phyloP scores from a whole-genome alignment of 352 stramenopile species.

The Globisporangium radiosum region DNA sequence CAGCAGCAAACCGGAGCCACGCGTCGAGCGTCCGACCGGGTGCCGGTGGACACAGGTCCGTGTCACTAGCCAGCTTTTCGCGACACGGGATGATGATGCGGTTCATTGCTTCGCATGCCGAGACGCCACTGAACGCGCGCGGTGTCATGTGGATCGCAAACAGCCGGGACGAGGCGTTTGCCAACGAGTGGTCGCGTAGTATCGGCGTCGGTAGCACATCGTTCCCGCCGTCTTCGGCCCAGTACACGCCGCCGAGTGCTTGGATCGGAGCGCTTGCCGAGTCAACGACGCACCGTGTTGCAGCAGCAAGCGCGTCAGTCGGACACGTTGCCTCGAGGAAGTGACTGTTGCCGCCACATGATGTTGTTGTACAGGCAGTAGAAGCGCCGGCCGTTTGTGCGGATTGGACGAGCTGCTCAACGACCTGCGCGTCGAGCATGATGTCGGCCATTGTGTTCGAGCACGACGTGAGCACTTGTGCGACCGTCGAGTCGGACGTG shows the following conservation, averaged over 20 bases:
- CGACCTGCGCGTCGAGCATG: slow-evolving; percentile 31
- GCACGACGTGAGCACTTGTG: slow-evolving; percentile 60
- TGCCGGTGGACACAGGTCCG: slow-evolving; percentile 32
- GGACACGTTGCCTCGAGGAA: slow-evolving; percentile 34
- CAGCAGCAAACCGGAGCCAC: slow-evolving; percentile 42
- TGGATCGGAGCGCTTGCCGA: slow-evolving; percentile 23
- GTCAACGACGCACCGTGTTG: slow-evolving; percentile 39
- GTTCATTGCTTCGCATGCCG: slow-evolving; percentile 38
- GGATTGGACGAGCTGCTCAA: slow-evolving; percentile 20
- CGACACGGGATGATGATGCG: slow-evolving; percentile 68
- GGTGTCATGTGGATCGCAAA: slow-evolving; percentile 61
- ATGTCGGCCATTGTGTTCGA: slow-evolving; percentile 53
- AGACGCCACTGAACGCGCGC: slow-evolving; percentile 29
- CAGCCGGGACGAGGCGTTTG: slow-evolving; percentile 17
- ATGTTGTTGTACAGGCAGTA: no score
- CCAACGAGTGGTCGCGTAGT: slow-evolving; percentile 35
- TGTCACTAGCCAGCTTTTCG: slow-evolving; percentile 35
- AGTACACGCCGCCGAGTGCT: slow-evolving; percentile 31
- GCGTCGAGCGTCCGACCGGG: slow-evolving; percentile 39
- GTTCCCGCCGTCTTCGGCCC: slow-evolving; percentile 58
- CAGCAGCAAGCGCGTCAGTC: slow-evolving; percentile 21
- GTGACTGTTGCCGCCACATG: slow-evolving; percentile 42
- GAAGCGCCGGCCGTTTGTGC: slow-evolving; percentile 9
- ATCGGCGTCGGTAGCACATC: slow-evolving; percentile 38
- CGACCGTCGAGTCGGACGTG: slow-evolving; percentile 21